phyloP scores from a whole-genome alignment of 805 yeast genomes.

The Kluyveromyces dobzhanskii region DNA sequence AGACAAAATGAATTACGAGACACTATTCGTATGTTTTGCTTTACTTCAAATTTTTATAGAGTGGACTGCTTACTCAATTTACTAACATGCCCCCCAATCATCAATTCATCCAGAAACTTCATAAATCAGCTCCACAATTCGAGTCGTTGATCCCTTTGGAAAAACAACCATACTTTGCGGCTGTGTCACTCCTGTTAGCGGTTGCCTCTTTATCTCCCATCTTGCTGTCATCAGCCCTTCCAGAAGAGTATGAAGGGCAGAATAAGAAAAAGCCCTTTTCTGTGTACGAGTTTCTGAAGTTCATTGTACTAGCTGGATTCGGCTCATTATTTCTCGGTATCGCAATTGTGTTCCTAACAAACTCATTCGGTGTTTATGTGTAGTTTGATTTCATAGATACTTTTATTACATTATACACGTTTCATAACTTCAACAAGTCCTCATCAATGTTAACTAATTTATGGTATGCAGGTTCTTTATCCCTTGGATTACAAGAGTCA shows the following conservation, averaged over 20 bases:
- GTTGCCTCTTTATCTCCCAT: conserved; percentile 12
- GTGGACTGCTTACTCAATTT: not conserved
- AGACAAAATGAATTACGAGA: conserved; percentile 16
- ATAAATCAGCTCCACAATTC: conserved; percentile 11
- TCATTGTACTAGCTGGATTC: conserved; percentile 20
- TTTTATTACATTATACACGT: not conserved
- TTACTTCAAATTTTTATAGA: not conserved
- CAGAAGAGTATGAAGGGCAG: conserved; percentile 1
- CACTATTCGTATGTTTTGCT: conserved; percentile 16
- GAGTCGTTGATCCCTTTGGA: conserved; percentile 11
- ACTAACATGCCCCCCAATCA: conserved; percentile 1
- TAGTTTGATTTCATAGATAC: conserved; percentile 8
- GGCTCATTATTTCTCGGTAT: conserved; percentile 34
- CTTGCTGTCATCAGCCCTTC: conserved; percentile 12
- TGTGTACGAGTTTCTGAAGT: conserved; percentile 17
- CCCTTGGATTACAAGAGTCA: conserved; percentile 22
- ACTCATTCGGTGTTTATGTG: conserved; percentile 41
- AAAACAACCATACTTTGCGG: conserved; percentile 20
- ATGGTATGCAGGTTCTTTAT: conserved; percentile 19
- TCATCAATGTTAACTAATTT: conserved; percentile 37
- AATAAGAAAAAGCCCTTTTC: conserved; percentile 7
- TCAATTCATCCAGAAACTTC: conserved; percentile 15
- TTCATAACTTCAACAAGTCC: conserved; percentile 34
- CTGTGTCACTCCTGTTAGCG: conserved; percentile 14
- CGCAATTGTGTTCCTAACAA: conserved; percentile 33